A percentile compares a stretch with the other conserved stretches of the same genome.
These are phyloP conservation scores for Corynespora cassiicola DNA, from an alignment of 2,329 filamentous ascomycete species.

Conservation along the genomic window DNA sequence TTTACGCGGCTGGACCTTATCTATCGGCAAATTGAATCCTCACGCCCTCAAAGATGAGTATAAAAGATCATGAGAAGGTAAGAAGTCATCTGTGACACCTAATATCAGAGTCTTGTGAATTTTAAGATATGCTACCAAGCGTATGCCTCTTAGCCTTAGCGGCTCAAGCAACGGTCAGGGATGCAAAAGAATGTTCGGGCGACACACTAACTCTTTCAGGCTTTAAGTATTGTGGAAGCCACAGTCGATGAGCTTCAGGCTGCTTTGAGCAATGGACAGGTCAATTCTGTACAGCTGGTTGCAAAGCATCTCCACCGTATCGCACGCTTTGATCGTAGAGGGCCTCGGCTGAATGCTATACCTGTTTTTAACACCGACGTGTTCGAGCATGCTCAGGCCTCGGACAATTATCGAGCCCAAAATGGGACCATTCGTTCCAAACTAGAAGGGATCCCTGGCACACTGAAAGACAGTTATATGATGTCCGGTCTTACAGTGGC, in stretches of 20 bases:
- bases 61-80: too few species aligned
- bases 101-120: too few species aligned
- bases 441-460: constrained; percentile 65
- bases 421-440: constrained; percentile 43
- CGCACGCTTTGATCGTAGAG: constrained; percentile 53
- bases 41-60: too few species aligned
- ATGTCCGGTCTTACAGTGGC: constrained; percentile 61
- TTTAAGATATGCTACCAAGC: too few species aligned
- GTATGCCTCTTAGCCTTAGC: background rate
- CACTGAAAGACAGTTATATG: constrained; percentile 65
- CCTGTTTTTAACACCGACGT: constrained; percentile 55
- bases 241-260: constrained; percentile 52
- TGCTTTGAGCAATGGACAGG: constrained; percentile 48
- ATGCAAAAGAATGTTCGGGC: background rate
- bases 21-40: too few species aligned
- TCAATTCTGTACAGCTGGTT: constrained; percentile 55
- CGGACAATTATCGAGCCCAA: constrained; percentile 54
- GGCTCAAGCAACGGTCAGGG: background rate
- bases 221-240: constrained; percentile 53
- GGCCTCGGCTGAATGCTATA: constrained; percentile 53
- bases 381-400: constrained; percentile 55
- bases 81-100: too few species aligned
- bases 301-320: constrained; percentile 57
- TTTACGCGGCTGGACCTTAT: too few species aligned
- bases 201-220: constrained; percentile 1